A percentile compares a stretch with the other conserved stretches of the same genome.
phyloP scores from a whole-genome alignment of 1,284 basidiomycete species.

The Ganoderma lucidum region DNA sequence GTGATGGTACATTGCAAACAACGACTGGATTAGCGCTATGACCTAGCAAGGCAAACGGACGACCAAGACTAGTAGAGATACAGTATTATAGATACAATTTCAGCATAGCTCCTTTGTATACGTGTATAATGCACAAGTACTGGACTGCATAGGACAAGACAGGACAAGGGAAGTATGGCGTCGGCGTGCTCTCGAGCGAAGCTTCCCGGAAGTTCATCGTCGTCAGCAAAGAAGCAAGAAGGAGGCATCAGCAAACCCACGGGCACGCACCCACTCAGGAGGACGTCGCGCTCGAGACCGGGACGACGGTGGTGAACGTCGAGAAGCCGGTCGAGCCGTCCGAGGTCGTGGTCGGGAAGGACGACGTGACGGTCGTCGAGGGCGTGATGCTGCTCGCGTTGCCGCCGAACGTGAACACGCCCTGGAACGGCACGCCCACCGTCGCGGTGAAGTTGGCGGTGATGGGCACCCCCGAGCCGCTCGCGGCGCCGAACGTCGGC shows the following conservation, averaged over 20 bases:
- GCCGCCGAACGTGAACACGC: background rate
- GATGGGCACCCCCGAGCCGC: background rate
- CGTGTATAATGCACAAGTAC: background rate
- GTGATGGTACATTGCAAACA: background rate
- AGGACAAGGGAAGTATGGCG: background rate
- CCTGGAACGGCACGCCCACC: background rate
- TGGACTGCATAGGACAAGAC: background rate
- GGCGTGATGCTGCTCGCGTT: background rate
- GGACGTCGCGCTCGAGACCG: background rate
- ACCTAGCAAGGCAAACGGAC: background rate
- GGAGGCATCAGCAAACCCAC: background rate
- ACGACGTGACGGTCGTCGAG: background rate
- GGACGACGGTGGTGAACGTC: background rate
- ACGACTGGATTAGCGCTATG: background rate
- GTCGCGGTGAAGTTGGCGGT: conserved; percentile 1
- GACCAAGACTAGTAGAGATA: background rate
- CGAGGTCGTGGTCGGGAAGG: background rate
- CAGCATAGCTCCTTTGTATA: background rate
- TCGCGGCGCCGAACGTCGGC: background rate
- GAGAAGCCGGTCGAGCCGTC: background rate
- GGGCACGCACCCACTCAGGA: background rate
- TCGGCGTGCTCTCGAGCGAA: background rate
- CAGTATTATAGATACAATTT: background rate
- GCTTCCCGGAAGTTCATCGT: background rate
- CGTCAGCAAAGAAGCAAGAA: background rate